Percentiles rank a stretch among this genome's conserved stretches.
phyloP scores from a whole-genome alignment of 306 rosid species.

The Pyrus bretschneideri region DNA sequence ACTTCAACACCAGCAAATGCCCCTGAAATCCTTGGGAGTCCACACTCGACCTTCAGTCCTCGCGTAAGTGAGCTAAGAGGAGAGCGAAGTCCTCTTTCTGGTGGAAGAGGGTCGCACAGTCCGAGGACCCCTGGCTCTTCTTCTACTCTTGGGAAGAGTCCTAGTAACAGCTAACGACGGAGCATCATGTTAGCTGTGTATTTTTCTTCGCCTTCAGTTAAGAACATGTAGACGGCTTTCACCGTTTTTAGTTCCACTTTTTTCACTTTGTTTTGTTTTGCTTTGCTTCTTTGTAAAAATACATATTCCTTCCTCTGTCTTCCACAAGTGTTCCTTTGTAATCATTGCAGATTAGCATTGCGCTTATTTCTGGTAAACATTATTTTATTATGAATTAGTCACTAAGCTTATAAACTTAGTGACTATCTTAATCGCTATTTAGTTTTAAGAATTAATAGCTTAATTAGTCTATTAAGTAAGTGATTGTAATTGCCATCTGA shows the following conservation, averaged over 20 bases:
- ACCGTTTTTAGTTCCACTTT: not conserved
- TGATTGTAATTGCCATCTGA: no score
- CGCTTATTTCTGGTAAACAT: not conserved
- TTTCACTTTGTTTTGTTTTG: constrained; percentile 11
- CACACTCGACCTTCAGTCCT: constrained; percentile 43
- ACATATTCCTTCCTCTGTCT: not conserved
- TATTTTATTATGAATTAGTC: not conserved
- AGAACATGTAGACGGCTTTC: constrained; percentile 9
- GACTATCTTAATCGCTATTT: no score
- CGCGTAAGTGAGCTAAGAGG: constrained; percentile 47
- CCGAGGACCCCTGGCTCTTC: constrained; percentile 42
- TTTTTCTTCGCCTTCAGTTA: not conserved
- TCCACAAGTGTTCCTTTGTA: constrained; percentile 1
- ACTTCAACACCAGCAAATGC: constrained; percentile 57
- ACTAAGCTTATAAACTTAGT: no score
- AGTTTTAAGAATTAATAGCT: no score
- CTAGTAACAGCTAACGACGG: constrained; percentile 42
- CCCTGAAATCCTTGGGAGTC: constrained; percentile 44
- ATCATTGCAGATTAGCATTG: not conserved
- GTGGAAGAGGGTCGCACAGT: constrained; percentile 48
- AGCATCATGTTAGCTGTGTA: not conserved
- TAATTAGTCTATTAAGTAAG: no score
- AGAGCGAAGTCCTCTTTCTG: constrained; percentile 62
- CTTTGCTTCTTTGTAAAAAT: constrained; percentile 28
- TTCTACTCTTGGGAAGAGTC: constrained; percentile 61